A percentile compares a stretch with the other conserved stretches of the same genome.
Conservation (phyloP, 2,329 filamentous ascomycete species). For the Diaporthe capsici region DNA sequence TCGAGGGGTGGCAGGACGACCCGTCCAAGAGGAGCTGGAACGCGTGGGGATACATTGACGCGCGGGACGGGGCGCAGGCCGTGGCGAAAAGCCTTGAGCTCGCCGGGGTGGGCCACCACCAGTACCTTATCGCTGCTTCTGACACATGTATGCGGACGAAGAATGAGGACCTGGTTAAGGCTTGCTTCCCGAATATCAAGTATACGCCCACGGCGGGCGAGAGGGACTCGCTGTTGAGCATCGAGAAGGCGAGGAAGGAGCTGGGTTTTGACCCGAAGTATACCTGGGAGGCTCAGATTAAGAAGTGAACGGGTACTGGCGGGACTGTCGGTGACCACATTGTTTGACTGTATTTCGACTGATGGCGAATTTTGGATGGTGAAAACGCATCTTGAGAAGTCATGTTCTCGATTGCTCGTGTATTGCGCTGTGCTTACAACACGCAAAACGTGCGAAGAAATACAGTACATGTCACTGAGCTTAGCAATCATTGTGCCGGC, state of each 20-base stretch:
- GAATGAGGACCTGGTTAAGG: conserved; percentile 32
- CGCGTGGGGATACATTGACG: conserved; percentile 41
- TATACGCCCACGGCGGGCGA: conserved; percentile 25
- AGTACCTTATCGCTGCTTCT: conserved; percentile 38
- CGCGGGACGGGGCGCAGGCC: conserved; percentile 38
- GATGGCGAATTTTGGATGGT: background rate
- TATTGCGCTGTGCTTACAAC: no score
- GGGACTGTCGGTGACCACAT: background rate
- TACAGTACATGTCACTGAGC: background rate
- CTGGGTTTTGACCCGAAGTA: conserved; percentile 32
- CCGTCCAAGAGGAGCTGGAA: conserved; percentile 38
- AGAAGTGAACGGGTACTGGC: conserved; percentile 37
- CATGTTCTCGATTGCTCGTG: background rate
- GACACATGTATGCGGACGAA: conserved; percentile 34
- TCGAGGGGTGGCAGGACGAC: conserved; percentile 39
- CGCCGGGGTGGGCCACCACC: conserved; percentile 13
- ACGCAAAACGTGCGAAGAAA: background rate
- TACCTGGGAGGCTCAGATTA: conserved; percentile 38
- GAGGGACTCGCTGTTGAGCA: conserved; percentile 37
- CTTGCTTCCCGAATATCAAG: conserved; percentile 34
- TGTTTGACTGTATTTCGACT: background rate
- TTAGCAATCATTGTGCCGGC: background rate
- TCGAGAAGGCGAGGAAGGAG: conserved; percentile 38
- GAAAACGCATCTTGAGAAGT: background rate
- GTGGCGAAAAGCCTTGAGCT: conserved; percentile 30